Evolutionary conservation across 2,329 filamentous ascomycete genomes (phyloP), one percentile per base, ranked within the genome.

Genomic region (Penicillium sp.): DNA sequence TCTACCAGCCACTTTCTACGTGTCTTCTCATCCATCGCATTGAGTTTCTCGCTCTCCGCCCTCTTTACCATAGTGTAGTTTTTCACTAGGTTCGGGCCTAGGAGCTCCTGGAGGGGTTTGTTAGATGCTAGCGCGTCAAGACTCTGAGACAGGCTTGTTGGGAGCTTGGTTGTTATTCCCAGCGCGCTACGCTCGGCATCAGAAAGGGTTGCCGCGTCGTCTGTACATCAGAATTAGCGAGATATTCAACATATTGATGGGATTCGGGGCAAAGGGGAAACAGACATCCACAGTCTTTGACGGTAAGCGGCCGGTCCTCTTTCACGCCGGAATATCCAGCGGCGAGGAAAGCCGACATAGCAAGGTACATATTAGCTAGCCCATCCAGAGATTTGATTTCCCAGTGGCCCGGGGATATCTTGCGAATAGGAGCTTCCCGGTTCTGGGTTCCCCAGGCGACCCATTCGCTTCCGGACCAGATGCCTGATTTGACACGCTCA

Each of bases 381-480:
- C 91, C 92, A 70, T 96, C 92, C n/a, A 94, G 71, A 58, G 85
- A 87, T 71, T 92, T 90, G 23, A 96, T 69, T 76, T 96, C 92
- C 90, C 91, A 96, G 70, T 92, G 89, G 21, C 86, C 87, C 2
- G 75, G 79, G 3, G 80, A 79, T 52, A 92, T 84, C 72, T 90
- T 88, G 13, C 91, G 85, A 9, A 96, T 80, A 0, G 91, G 89
- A 5, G 87, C 83, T 78, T 94, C 91, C 19, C 90, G 87, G 74
- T 95, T 95, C 76, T 95, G 88, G 5, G 87, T 90, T 13, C 92
- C 92, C 91, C 91, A 96, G 0, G 89, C 80, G 0, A 93, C 85
- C 88, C 89, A 93, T 7, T 88, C 85, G 0, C 91, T 91, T n/a
- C 91, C 91, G 0, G 90, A 85, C 91, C 91, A 95, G 62, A 80